Evolutionary conservation across 78 protist species (phyloP).

Genomic region (Chrysochromulina tobinii): DNA sequence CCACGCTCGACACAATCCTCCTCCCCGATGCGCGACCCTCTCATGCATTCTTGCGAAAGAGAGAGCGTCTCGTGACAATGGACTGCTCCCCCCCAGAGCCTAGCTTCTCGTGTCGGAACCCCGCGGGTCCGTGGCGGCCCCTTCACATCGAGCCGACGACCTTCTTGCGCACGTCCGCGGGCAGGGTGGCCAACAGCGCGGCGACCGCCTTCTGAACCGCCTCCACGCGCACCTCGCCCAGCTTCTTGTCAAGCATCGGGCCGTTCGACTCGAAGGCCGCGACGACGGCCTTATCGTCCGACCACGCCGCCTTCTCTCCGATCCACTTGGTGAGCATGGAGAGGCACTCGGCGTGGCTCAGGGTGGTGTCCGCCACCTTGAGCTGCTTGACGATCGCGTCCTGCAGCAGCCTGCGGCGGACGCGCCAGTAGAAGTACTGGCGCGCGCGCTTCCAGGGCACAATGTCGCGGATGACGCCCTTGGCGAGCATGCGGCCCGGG

Average conservation of each 20-base stretch:
- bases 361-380: background rate
- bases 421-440: background rate
- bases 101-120: too few species aligned
- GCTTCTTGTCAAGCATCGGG: background rate
- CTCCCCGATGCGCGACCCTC: too few species aligned
- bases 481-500: conserved; percentile 93
- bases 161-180: background rate
- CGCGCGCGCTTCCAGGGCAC: background rate
- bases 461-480: conserved; percentile 75
- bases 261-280: background rate
- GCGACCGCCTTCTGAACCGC: background rate
- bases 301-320: background rate
- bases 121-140: too few species aligned
- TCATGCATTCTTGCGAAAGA: too few species aligned
- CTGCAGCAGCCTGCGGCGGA: background rate
- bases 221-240: background rate
- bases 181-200: background rate
- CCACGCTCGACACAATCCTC: too few species aligned
- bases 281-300: background rate
- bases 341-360: background rate
- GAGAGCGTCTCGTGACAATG: too few species aligned
- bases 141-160: background rate
- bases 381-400: background rate
- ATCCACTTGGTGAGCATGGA: background rate
- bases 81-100: too few species aligned